Evolutionary conservation across 202 grass and related monocot genomes (phyloP), one percentile per base, ranked within the genome.

Genomic region (Panicum virgatum): DNA sequence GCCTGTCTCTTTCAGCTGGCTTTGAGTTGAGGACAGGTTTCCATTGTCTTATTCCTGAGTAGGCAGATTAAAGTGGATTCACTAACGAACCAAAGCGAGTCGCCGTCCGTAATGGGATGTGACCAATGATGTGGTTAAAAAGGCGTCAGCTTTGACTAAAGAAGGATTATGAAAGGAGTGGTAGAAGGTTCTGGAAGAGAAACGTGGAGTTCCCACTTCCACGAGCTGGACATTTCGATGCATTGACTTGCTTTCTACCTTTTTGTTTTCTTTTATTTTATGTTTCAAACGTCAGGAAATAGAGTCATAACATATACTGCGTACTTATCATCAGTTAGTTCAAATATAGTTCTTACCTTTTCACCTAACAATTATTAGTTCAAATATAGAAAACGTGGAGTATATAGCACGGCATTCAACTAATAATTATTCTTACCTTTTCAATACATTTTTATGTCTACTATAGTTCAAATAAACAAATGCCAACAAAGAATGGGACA

Each of bases 181-280:
- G 37, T 6, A 50, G 73, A 84, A 84, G 63, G 19, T 84, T 84
- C 73, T 61, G 45, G 82, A 77, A 77, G 27, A 57, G 32, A 42
- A 57, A 54, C 7, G 38, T 76, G 82, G 62, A 76, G 36, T 51
- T 74, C n/a, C n/a, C n/a, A n/a, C n/a, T n/a, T n/a, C n/a, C 72
- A 58, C 20, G 7, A 60, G 52, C 7, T 78, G 73, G 52, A 62
- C 27, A 4, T 68, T 45, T 67, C 26, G 3, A 7, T 5, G 9
- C 16, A 14, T 84, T 69, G 66, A 54, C 32, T 75, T 56, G 30
- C 23, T 51, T 65, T 32, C 3, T 1, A 0, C 8, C 6, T 1
- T 14, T 75, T 59, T 9, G 14, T 42, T 57, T 38, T 75, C 3
- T 25, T 60, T 60, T 73, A 26, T 25, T 60, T 60, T 73, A 26